Evolutionary conservation across 1,284 basidiomycete genomes (phyloP).

Genomic region (Ceratobasidium sp.): DNA sequence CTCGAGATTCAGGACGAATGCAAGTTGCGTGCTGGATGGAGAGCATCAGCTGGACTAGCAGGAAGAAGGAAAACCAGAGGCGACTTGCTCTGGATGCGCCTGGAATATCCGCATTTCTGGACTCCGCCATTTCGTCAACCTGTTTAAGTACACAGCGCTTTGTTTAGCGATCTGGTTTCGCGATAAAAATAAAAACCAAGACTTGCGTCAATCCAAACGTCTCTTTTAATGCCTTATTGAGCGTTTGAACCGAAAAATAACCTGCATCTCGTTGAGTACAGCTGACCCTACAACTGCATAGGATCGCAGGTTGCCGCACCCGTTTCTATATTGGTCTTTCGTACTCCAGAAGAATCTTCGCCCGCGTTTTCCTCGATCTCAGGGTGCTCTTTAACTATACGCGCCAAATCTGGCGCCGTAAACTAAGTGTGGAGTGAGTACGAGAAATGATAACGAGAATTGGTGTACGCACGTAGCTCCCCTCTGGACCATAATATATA

Average conservation of each 20-base stretch:
- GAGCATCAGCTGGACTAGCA: conserved; percentile 38
- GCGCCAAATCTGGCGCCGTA: conserved; percentile 83
- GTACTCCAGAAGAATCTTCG: conserved; percentile 50
- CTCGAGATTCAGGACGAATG: conserved; percentile 86
- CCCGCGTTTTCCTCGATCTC: conserved; percentile 56
- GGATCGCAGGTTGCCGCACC: conserved; percentile 53
- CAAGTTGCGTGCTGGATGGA: conserved; percentile 72
- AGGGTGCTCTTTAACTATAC: conserved; percentile 76
- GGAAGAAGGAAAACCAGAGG: neutral
- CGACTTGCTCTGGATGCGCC: conserved; percentile 74
- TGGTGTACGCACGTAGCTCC: conserved; percentile 64
- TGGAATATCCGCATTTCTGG: conserved; percentile 82
- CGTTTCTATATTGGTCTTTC: conserved; percentile 86
- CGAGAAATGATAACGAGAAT: neutral
- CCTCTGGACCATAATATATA: conserved; percentile 57
- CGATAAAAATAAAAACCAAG: no score
- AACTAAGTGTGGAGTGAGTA: conserved; percentile 59
- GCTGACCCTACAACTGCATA: conserved; percentile 36
- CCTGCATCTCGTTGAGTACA: conserved; percentile 54
- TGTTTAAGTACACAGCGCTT: conserved; percentile 43
- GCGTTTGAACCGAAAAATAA: conserved; percentile 86
- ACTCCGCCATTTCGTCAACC: conserved; percentile 83
- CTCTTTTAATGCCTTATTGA: conserved; percentile 75
- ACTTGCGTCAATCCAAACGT: conserved; percentile 81
- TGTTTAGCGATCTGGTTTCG: no score